Conservation (phyloP, 768 basidiomycete species). For the Daedalea quercina region DNA sequence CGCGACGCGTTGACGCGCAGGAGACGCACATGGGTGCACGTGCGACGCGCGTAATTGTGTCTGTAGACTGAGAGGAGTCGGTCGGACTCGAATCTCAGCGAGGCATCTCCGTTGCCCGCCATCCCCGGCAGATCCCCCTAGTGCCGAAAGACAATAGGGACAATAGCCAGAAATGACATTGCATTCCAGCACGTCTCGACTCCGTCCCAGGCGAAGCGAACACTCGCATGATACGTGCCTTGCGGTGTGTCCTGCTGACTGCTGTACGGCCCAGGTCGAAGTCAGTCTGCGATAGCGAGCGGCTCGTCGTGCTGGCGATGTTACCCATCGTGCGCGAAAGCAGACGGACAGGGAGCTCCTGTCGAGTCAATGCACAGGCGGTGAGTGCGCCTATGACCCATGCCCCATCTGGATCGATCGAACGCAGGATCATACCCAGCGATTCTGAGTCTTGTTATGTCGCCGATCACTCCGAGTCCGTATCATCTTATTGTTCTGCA, state of each 20-base stretch:
- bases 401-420: background rate
- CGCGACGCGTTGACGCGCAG: background rate
- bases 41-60: slow-evolving; percentile 10
- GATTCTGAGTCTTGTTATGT: slow-evolving; percentile 2
- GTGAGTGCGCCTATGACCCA: background rate
- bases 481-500: slow-evolving; percentile 15
- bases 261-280: background rate
- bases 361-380: background rate
- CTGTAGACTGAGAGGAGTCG: too few species aligned
- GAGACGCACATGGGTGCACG: slow-evolving; percentile 7
- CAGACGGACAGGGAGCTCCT: background rate
- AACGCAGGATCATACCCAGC: background rate
- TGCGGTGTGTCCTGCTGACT: background rate
- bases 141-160: slow-evolving; percentile 1
- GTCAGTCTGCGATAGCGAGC: too few species aligned
- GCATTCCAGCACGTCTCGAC: background rate
- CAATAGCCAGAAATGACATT: background rate
- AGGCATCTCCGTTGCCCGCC: background rate
- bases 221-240: background rate
- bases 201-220: background rate
- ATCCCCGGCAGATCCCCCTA: background rate
- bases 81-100: background rate
- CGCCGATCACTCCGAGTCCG: slow-evolving; percentile 5
- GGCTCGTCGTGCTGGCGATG: background rate
- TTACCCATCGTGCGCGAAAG: background rate